phyloP scores from a whole-genome alignment of 1,284 basidiomycete species.

The Cutaneotrichosporon daszewskae region DNA sequence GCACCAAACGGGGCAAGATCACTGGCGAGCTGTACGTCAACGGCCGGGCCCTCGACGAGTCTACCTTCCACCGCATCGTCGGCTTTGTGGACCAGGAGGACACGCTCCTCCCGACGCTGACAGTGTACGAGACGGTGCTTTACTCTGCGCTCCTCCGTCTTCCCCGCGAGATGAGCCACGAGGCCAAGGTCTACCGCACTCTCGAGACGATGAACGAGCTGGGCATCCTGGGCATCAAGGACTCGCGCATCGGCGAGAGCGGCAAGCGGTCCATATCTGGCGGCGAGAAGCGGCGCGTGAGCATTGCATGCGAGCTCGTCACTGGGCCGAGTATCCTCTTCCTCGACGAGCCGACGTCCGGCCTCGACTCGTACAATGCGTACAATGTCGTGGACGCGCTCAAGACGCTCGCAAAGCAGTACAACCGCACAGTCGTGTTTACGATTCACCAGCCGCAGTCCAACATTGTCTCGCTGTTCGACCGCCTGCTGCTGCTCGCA shows the following conservation, averaged over 20 bases:
- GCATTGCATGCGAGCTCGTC: slow-evolving; percentile 96
- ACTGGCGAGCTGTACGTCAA: slow-evolving; percentile 76
- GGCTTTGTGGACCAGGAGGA: slow-evolving; percentile 99
- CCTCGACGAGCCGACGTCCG: slow-evolving; percentile 93
- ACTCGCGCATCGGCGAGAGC: slow-evolving; percentile 78
- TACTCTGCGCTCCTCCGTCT: slow-evolving; percentile 85
- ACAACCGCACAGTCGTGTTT: slow-evolving; percentile 84
- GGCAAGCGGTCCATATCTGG: slow-evolving; percentile 81
- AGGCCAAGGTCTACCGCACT: slow-evolving; percentile 88
- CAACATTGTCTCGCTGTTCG: slow-evolving; percentile 93
- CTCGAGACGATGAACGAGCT: slow-evolving; percentile 94
- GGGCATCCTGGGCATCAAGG: slow-evolving; percentile 85
- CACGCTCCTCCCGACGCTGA: slow-evolving; percentile 90
- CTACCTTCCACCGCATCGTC: slow-evolving; percentile 67
- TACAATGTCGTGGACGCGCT: slow-evolving; percentile 88
- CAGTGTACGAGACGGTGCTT: slow-evolving; percentile 93
- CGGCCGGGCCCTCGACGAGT: slow-evolving; percentile 67
- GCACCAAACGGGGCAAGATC: slow-evolving; percentile 73
- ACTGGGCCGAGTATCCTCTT: slow-evolving; percentile 93
- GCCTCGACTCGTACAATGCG: slow-evolving; percentile 91
- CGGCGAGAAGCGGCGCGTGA: slow-evolving; percentile 90
- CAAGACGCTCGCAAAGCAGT: slow-evolving; percentile 74
- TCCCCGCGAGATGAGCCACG: slow-evolving; percentile 87
- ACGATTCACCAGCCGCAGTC: slow-evolving; percentile 98
- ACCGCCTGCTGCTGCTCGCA: slow-evolving; percentile 80